Evolutionary conservation across 352 stramenopile genomes (phyloP).

Genomic region (Phytophthora multivora): DNA sequence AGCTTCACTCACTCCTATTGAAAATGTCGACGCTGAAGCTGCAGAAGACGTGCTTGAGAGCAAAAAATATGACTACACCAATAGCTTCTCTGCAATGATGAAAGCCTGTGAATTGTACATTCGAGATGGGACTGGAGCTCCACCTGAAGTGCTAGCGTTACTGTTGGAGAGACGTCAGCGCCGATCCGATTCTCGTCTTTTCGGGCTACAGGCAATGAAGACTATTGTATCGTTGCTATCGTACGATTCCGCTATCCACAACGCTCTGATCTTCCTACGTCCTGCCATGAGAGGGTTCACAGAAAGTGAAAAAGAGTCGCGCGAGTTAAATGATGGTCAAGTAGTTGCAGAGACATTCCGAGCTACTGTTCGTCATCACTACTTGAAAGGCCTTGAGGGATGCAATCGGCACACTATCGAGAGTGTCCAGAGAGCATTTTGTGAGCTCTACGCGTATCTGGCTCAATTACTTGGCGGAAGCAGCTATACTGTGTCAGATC

Average conservation of each 20-base stretch:
- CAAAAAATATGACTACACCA: conserved; percentile 56
- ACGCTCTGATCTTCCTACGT: conserved; percentile 80
- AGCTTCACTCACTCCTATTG: conserved; percentile 1
- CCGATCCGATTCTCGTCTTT: conserved; percentile 74
- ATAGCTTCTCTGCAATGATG: conserved; percentile 79
- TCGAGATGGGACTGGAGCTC: conserved; percentile 78
- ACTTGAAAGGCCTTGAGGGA: conserved; percentile 86
- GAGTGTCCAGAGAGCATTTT: conserved; percentile 70
- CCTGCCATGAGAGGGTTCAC: conserved; percentile 86
- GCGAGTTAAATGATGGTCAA: conserved; percentile 76
- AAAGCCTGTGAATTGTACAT: conserved; percentile 90
- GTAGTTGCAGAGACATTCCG: conserved; percentile 85
- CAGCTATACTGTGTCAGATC: conserved; percentile 42
- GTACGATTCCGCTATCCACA: conserved; percentile 80
- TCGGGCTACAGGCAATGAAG: conserved; percentile 85
- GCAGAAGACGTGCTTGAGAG: conserved; percentile 28
- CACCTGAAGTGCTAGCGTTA: conserved; percentile 72
- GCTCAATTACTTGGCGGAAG: conserved; percentile 53
- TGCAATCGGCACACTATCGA: conserved; percentile 70
- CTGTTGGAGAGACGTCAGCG: conserved; percentile 78
- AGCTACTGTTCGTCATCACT: conserved; percentile 85
- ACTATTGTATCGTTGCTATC: conserved; percentile 70
- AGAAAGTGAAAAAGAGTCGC: conserved; percentile 83
- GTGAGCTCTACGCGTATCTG: conserved; percentile 76
- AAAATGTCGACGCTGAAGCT: conserved; percentile 18